These are phyloP conservation scores for Cladophialophora chaetospira DNA, from an alignment of 2,329 filamentous ascomycete genomes.

Conservation along the genomic window DNA sequence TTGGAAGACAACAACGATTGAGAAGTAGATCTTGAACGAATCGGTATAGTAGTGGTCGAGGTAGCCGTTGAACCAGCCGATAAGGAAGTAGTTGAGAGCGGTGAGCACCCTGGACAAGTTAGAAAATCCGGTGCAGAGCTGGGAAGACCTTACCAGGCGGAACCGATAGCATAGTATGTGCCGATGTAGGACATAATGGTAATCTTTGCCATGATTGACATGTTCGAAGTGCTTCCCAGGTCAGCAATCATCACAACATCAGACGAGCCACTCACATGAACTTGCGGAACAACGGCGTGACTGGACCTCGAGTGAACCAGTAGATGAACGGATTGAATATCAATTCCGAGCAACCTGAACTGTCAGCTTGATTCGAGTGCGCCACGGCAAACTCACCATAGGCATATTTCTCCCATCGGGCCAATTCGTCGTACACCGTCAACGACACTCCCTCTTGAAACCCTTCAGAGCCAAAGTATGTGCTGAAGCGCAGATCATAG, in stretches of 20 bases:
- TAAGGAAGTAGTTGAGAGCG: constrained; percentile 68
- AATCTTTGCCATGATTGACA: constrained; percentile 59
- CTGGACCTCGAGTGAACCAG: constrained; percentile 74
- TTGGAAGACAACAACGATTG: constrained; percentile 66
- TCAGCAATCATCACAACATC: background rate
- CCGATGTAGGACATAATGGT: constrained; percentile 72
- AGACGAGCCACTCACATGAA: constrained; percentile 54
- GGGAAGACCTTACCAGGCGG: constrained; percentile 51
- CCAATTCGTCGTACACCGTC: constrained; percentile 81
- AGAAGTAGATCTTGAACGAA: constrained; percentile 65
- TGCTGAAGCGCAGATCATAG: constrained; percentile 68
- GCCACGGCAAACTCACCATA: constrained; percentile 52
- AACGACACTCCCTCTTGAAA: constrained; percentile 81
- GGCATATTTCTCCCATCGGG: constrained; percentile 84
- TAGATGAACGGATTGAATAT: constrained; percentile 75
- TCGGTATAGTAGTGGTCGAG: constrained; percentile 69
- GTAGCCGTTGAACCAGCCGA: constrained; percentile 70
- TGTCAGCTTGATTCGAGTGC: background rate
- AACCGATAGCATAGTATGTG: constrained; percentile 71
- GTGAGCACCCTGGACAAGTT: constrained; percentile 52
- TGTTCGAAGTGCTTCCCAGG: constrained; percentile 60
- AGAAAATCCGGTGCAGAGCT: background rate
- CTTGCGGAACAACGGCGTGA: constrained; percentile 74
- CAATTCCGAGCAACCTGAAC: constrained; percentile 69
- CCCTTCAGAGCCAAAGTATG: constrained; percentile 66